phyloP scores from a whole-genome alignment of 1,284 basidiomycete genomes.

The Exobasidium rhododendri region DNA sequence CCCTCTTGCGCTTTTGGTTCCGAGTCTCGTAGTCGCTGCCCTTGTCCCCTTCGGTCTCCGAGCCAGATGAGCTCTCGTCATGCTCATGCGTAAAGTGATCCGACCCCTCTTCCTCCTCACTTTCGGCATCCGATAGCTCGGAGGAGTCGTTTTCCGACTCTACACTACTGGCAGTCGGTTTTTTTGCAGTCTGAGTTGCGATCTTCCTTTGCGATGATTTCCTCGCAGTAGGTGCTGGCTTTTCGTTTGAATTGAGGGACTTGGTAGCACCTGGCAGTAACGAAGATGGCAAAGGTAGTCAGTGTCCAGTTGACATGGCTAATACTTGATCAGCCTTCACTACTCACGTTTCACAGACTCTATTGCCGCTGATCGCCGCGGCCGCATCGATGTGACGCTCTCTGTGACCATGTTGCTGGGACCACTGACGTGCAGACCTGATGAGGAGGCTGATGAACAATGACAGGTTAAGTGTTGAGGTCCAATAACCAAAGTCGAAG shows the following conservation, averaged over 20 bases:
- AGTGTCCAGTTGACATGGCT: too few relatives aligned
- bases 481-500: too few relatives aligned
- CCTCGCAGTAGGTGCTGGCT: not conserved
- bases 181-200: not conserved
- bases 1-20: conserved; percentile 2
- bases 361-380: not conserved
- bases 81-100: not conserved
- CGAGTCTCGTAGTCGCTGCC: not conserved
- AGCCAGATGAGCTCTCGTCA: not conserved
- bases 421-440: too few relatives aligned
- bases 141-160: not conserved
- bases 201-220: not conserved
- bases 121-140: not conserved
- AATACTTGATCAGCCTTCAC: too few relatives aligned
- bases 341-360: not conserved
- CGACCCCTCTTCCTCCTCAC: not conserved
- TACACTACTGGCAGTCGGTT: not conserved
- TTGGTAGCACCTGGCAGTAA: not conserved
- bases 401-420: not conserved
- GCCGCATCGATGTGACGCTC: not conserved
- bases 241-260: not conserved
- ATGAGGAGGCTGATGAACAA: too few relatives aligned
- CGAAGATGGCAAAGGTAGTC: too few relatives aligned
- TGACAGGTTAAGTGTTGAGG: too few relatives aligned
- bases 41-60: not conserved